Base-by-base conservation (phyloP, 176 grass and related monocot genomes). In the Carex pumila region DNA sequence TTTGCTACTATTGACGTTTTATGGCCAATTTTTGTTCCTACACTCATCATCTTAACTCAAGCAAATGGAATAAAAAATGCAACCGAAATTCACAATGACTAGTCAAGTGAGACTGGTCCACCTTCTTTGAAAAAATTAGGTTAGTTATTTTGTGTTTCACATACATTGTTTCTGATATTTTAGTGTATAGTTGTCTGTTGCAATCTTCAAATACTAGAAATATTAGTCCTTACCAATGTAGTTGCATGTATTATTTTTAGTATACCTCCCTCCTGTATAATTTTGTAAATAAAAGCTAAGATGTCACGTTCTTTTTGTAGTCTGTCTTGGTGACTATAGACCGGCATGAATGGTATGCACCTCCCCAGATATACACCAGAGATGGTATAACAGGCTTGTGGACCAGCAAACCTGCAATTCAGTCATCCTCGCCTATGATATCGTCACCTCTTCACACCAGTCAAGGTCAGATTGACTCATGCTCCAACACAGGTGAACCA, bases 291-390 rank as follows among this genome's bases (percentile, higher is more conserved):
- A 36, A 78, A 74, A 73, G 41, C 29, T 62, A 60, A 65, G 61
- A 9, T 36, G 8, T 74, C 57, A 80, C 25, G 63, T 86, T 90
- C 73, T 21, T 7, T 85, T 79, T 79, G 50, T 84, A 99, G 96
- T 95, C 93, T 82, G 96, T 95, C 65, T 85, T 99, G 64, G 96
- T 99, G 63, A 99, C 96, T 80, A 88, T 95, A 73, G 90, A 99
- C 90, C 89, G 86, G 70, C 89, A 99, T 25, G 96, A 93, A 85
- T 99, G 96, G 96, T 99, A 99, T 64, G 96, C 93, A 0, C 76
- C 91, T 73, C 93, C 96, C 59, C 88, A 92, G 84, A 86, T 99
- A 85, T 94, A 95, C 87, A 93, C 90, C 53, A 86, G 96, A 83
- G 90, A 94, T 62, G 91, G 93, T 64, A 69, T 88, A 85, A 92